Evolutionary conservation across 768 basidiomycete genomes (phyloP).

Genomic region (Lactarius trivialis): DNA sequence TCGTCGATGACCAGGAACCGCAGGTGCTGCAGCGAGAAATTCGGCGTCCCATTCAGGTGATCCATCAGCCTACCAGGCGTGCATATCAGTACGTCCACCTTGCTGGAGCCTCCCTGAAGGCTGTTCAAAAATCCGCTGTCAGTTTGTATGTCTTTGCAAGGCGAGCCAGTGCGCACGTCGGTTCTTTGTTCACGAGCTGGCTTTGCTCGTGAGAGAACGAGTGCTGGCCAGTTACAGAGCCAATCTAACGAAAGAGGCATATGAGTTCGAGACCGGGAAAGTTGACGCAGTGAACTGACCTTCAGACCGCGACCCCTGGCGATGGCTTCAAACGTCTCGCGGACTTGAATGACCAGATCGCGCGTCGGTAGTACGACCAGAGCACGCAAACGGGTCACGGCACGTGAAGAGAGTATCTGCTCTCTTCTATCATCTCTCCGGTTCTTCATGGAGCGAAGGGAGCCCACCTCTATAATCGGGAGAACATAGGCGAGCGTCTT

Average conservation of each 20-base stretch:
- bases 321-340: slow-evolving; percentile 84
- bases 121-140: slow-evolving; percentile 32
- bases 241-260: slow-evolving; percentile 39
- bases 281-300: slow-evolving; percentile 36
- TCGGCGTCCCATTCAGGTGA: slow-evolving; percentile 80
- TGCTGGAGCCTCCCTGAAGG: slow-evolving; percentile 79
- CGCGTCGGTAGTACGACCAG: slow-evolving; percentile 89
- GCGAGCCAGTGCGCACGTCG: slow-evolving; percentile 37
- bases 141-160: background rate
- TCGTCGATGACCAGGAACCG: slow-evolving; percentile 98
- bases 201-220: slow-evolving; percentile 90
- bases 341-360: slow-evolving; percentile 86
- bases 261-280: background rate
- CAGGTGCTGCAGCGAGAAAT: slow-evolving; percentile 89
- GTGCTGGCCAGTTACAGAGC: slow-evolving; percentile 87
- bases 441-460: background rate
- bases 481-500: slow-evolving; percentile 96
- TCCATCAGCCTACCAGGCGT: slow-evolving; percentile 95
- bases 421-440: background rate
- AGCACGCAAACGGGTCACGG: slow-evolving; percentile 81
- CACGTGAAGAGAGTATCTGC: slow-evolving; percentile 63
- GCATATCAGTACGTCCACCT: slow-evolving; percentile 89
- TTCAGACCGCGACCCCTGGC: slow-evolving; percentile 83
- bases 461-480: slow-evolving; percentile 77
- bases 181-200: slow-evolving; percentile 58